These are phyloP conservation scores for Cantharellus cinnabarinus DNA, from an alignment of 768 basidiomycete genomes.

Conservation along the genomic window DNA sequence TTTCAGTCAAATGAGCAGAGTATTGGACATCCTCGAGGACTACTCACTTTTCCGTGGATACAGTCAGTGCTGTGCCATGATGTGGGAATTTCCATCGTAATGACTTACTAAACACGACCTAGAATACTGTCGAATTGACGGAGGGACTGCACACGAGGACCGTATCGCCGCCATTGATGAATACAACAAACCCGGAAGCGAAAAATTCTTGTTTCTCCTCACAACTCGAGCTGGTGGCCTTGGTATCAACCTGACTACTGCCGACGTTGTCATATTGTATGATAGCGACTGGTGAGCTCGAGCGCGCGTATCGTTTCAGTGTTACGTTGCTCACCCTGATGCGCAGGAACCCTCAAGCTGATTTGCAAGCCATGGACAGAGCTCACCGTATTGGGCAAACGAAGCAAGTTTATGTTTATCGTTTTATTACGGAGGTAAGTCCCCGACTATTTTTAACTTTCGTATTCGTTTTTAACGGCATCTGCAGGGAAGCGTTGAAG, in stretches of 20 bases:
- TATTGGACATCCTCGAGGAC: conserved; percentile 92
- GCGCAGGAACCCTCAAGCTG: conserved; percentile 88
- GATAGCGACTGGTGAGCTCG: conserved; percentile 75
- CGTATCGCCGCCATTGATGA: conserved; percentile 92
- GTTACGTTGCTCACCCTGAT: neutral
- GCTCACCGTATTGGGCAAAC: conserved; percentile 94
- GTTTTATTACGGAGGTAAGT: conserved; percentile 70
- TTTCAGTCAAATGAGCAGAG: conserved; percentile 99
- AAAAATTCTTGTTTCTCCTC: conserved; percentile 90
- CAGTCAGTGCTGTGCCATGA: conserved; percentile 31
- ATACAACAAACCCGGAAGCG: conserved; percentile 83
- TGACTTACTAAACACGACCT: conserved; percentile 4
- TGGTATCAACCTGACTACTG: conserved; percentile 88
- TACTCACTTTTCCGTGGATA: conserved; percentile 83
- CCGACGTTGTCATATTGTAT: conserved; percentile 87
- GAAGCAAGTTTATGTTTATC: conserved; percentile 91
- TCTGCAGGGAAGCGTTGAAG: conserved; percentile 66
- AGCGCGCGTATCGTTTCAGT: conserved; percentile 4
- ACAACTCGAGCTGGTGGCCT: conserved; percentile 94
- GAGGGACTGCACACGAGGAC: conserved; percentile 88
- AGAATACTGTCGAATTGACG: conserved; percentile 97
- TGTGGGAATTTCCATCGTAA: neutral
- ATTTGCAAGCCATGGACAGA: conserved; percentile 96
- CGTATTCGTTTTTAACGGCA: neutral
- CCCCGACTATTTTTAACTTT: neutral